Base-by-base conservation (phyloP, 2,329 filamentous ascomycete species). In the Ophiostoma perfectum region DNA sequence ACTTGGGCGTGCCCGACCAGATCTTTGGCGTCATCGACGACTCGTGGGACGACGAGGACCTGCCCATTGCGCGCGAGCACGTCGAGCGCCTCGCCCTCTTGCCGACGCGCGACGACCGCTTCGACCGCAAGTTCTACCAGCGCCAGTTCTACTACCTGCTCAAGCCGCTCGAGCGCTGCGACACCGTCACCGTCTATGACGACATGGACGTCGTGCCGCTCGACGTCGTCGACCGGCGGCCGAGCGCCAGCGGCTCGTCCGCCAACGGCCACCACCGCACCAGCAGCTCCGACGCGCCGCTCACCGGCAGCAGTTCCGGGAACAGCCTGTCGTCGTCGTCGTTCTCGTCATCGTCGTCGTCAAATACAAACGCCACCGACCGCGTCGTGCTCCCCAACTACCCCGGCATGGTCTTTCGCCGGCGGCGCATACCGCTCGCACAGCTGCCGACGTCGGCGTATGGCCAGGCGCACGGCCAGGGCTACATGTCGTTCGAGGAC, bases 21-120 rank as follows among this genome's bases (percentile, higher is more conserved):
- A 92, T 93, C 70, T 93, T 93, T 74, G 85, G 85, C 58, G 81
- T 91, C 66, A 86, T 92, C 69, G 90, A 93, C 77, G 87, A 90
- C 74, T 89, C 88, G 36, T 92, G 89, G 89, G 88, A 90, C 72
- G 90, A 93, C 74, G 83, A 86, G 67, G 90, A 93, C 77, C 80
- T 93, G 58, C 90, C 90, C 5, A 82, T 93, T 64, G 81, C 86
- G 4, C 79, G 85, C 67, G 87, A 90, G 66, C 85, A 90, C 70
- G 83, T 92, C 63, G 83, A 84, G 72, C 84, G 84, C 64, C 82
- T 92, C 18, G 81, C 83, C 42, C 79, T 92, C 60, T 86, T 86
- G 0, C 81, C 83, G 36, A 78, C 81, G 38, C 83, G 82, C 65
- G 85, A 91, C 75, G 84, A 87, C 69, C 84, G 82, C 68, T 75